Conservation (phyloP, 805 yeast species). For the Hemisphaericaspora nanyangensis region DNA sequence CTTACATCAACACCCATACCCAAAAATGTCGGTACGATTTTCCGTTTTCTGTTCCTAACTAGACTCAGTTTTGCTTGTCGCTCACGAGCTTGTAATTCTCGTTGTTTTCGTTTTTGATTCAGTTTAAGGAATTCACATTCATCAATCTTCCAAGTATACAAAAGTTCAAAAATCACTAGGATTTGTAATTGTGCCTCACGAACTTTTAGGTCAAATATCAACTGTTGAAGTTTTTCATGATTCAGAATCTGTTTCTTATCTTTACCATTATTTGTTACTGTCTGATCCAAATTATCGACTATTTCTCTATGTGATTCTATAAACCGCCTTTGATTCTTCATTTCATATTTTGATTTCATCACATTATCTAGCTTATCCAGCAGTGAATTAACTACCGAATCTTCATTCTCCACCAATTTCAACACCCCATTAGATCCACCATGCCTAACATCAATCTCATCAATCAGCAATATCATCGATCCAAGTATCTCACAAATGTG, state of each 20-base stretch:
- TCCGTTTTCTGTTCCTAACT: constrained; percentile 17
- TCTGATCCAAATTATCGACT: constrained; percentile 7
- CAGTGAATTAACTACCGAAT: too few species aligned
- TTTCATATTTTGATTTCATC: constrained; percentile 16
- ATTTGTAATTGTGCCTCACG: constrained; percentile 58
- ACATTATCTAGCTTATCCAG: too few species aligned
- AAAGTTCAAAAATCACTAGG: constrained; percentile 43
- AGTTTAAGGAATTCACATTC: constrained; percentile 29
- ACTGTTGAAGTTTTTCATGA: constrained; percentile 19
- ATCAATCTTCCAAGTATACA: constrained; percentile 30
- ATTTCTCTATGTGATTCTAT: constrained; percentile 16
- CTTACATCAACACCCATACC: constrained; percentile 27
- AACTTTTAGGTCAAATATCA: constrained; percentile 42
- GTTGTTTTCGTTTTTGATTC: constrained; percentile 24
- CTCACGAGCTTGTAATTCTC: constrained; percentile 17
- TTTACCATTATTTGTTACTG: background rate
- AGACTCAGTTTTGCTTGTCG: constrained; percentile 18
- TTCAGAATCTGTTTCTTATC: constrained; percentile 1
- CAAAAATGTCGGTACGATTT: constrained; percentile 40
- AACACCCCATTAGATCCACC: background rate
- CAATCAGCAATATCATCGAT: constrained; percentile 29
- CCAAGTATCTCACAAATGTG: constrained; percentile 20
- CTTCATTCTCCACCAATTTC: background rate
- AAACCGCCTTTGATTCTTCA: background rate
- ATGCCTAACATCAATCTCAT: constrained; percentile 42